These are phyloP conservation scores for Epicoccum sorghinum DNA, from an alignment of 2,329 filamentous ascomycete genomes.

Conservation along the genomic window DNA sequence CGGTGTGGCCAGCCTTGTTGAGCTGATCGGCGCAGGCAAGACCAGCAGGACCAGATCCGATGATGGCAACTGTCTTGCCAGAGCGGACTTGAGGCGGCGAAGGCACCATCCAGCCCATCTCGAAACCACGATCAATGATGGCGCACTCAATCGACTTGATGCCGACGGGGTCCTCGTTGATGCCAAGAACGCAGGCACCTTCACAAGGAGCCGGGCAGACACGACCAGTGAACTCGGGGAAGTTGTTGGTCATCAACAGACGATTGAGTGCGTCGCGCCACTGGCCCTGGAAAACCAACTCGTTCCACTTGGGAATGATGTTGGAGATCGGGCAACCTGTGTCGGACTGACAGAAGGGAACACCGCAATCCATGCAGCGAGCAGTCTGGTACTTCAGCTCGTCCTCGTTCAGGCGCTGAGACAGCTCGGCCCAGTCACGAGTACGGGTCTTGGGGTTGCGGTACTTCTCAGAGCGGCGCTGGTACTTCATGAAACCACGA, in stretches of 20 bases:
- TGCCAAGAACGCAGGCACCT: conserved; percentile 92
- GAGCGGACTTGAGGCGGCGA: conserved; percentile 77
- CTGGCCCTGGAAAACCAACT: conserved; percentile 68
- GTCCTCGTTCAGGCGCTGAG: conserved; percentile 84
- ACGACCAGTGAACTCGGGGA: conserved; percentile 96
- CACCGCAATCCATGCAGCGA: conserved; percentile 98
- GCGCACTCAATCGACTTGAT: conserved; percentile 99
- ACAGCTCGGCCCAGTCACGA: conserved; percentile 93
- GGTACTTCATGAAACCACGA: conserved; percentile 96
- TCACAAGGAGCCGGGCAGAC: conserved; percentile 97
- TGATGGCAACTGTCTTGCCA: conserved; percentile 85
- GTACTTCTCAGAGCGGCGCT: conserved; percentile 91
- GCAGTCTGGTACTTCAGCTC: conserved; percentile 96
- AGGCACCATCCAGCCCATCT: conserved; percentile 98
- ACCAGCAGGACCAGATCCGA: conserved; percentile 91
- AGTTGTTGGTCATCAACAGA: conserved; percentile 96
- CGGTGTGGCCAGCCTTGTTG: conserved; percentile 86
- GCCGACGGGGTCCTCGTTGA: conserved; percentile 95
- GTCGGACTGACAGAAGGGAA: conserved; percentile 97
- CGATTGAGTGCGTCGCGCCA: conserved; percentile 93
- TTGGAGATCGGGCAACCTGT: conserved; percentile 95
- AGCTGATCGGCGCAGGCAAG: conserved; percentile 91
- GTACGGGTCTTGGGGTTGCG: conserved; percentile 81
- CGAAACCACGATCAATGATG: conserved; percentile 96
- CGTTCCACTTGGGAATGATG: conserved; percentile 97